A percentile compares a stretch with the other conserved stretches of the same genome.
These are phyloP conservation scores for Capronia epimyces DNA, from an alignment of 2,329 filamentous ascomycete genomes.

Conservation along the genomic window DNA sequence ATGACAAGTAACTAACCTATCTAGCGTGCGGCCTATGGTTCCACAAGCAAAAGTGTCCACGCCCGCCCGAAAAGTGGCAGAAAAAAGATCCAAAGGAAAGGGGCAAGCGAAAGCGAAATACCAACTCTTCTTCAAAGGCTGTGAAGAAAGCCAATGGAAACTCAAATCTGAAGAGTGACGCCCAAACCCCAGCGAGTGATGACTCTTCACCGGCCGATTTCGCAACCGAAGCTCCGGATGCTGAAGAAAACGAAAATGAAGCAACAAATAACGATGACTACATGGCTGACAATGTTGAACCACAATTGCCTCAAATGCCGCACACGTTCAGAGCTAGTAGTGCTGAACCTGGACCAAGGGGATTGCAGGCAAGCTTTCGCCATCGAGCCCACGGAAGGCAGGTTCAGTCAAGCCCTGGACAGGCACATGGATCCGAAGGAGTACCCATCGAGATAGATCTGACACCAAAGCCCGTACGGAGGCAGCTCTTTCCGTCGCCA, in stretches of 20 bases:
- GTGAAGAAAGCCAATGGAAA: slow-evolving; percentile 35
- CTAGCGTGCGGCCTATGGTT: slow-evolving; percentile 89
- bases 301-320: slow-evolving; percentile 34
- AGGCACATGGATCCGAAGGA: slow-evolving; percentile 40
- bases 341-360: slow-evolving; percentile 37
- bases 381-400: slow-evolving; percentile 42
- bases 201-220: slow-evolving; percentile 34
- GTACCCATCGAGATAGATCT: slow-evolving; percentile 46
- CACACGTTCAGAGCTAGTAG: slow-evolving; percentile 46
- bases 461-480: slow-evolving; percentile 51
- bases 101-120: slow-evolving; percentile 34
- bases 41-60: slow-evolving; percentile 76
- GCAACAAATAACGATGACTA: slow-evolving; percentile 29
- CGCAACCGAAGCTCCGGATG: slow-evolving; percentile 21
- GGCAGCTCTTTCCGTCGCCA: slow-evolving; percentile 41
- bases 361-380: slow-evolving; percentile 11
- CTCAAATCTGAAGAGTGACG: slow-evolving; percentile 32
- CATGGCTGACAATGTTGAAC: slow-evolving; percentile 34
- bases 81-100: slow-evolving; percentile 48
- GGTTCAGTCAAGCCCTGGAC: slow-evolving; percentile 58
- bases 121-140: slow-evolving; percentile 26
- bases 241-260: slow-evolving; percentile 27
- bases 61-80: slow-evolving; percentile 78
- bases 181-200: slow-evolving; percentile 34
- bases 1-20: slow-evolving; percentile 19